Evolutionary conservation across 768 basidiomycete species (phyloP), one percentile per base, ranked within the genome.

Genomic region (Trametes maxima): DNA sequence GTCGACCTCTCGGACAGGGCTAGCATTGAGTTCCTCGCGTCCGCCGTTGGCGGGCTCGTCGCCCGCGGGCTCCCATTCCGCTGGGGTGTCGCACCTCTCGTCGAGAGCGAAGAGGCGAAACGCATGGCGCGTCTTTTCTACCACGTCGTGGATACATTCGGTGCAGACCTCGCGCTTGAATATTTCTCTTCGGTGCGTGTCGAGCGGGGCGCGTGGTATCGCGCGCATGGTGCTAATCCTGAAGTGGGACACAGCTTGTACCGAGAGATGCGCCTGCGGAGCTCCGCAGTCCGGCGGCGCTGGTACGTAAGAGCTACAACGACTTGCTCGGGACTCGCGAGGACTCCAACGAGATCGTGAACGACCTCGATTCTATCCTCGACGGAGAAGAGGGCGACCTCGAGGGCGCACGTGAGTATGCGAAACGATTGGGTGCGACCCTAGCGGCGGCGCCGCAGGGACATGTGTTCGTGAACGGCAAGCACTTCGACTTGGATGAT

Each of bases 391-490:
- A 73, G 5, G 73, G 73, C 49, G 66, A 57, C 1, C 63, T 70
- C 16, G 76, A 81, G 13, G 80, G 78, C 52, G 78, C 84, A 0
- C 69, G 72, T n/a, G 68, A 65, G 1, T 95, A 94, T 65, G 70
- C 78, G 5, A 77, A 78, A 45, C 79, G 94, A 14, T 71, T 95
- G 21, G 84, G 82, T 11, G 77, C 84, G 2, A 79, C 77, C 0
- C 53, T 76, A 6, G 71, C 71, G 1, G 59, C 71, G 11, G 70
- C 77, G 1, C 67, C 77, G 0, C 72, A 72, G 2, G 95, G 94
- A 0, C 86, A 91, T 64, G 85, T 80, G 3, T 96, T 98, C 73
- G 79, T 96, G 69, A 96, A 98, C 67, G 95, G 95, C n/a, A 94
- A 88, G 68, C 82, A 90, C 71, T 79, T 85, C 53, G 73, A 81